phyloP scores from a whole-genome alignment of 1,139 yeast species.

The Hansenula sp. region DNA sequence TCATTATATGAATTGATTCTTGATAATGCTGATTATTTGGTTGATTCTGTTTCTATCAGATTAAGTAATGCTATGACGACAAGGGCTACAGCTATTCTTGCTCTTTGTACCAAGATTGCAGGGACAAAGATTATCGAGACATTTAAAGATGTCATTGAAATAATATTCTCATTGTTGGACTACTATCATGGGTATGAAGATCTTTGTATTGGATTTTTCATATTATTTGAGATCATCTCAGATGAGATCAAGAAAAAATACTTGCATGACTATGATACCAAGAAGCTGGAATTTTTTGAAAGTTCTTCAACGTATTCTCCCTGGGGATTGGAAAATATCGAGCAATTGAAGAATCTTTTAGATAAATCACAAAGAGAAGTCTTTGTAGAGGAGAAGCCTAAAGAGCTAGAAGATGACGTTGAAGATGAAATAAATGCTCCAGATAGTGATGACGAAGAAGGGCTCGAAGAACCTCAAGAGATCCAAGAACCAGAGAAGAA shows the following conservation, averaged over 20 bases:
- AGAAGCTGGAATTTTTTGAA: slow-evolving; percentile 17
- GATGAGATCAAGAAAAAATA: slow-evolving; percentile 46
- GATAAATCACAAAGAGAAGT: slow-evolving; percentile 35
- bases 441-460: slow-evolving; percentile 17
- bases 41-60: slow-evolving; percentile 69
- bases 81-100: slow-evolving; percentile 63
- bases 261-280: slow-evolving; percentile 23
- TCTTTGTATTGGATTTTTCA: slow-evolving; percentile 71
- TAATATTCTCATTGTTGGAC: slow-evolving; percentile 75
- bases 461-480: slow-evolving; percentile 20
- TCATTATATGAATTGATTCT: slow-evolving; percentile 52
- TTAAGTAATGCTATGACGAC: slow-evolving; percentile 74
- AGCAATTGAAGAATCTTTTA: slow-evolving; percentile 38
- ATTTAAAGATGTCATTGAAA: slow-evolving; percentile 66
- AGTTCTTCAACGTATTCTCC: slow-evolving; percentile 34
- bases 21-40: slow-evolving; percentile 74
- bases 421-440: slow-evolving; percentile 11
- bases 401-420: slow-evolving; percentile 30
- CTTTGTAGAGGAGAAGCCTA: slow-evolving; percentile 29
- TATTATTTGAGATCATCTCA: slow-evolving; percentile 64
- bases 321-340: slow-evolving; percentile 48
- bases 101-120: slow-evolving; percentile 63
- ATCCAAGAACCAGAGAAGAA: slow-evolving; percentile 25
- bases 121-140: slow-evolving; percentile 66
- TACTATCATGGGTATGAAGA: slow-evolving; percentile 76